Base-by-base conservation (phyloP, 2,329 filamentous ascomycete genomes). In the Talaromyces sp. region DNA sequence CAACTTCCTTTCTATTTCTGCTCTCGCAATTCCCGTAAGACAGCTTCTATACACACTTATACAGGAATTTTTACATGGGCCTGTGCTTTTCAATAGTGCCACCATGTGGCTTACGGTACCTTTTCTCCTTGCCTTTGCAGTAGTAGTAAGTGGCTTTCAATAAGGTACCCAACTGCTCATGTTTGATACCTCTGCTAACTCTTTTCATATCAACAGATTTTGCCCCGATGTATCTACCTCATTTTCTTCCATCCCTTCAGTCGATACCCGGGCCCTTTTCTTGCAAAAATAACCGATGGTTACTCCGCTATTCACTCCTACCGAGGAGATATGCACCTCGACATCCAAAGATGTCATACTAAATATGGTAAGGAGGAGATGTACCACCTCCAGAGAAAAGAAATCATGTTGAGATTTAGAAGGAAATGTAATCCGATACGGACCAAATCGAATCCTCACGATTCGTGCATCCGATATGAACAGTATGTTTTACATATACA, bases 251-350 rank as follows among this genome's bases (percentile, higher is more conserved):
- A 52, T 12, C 50, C 50, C 12, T 29, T 17, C 50, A 27, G 55
- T 26, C 48, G 43, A 27, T 61, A 61, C 19, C 61, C 61, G 2
- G 61, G 59, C 12, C 61, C 59, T 10, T 38, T 56, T 3, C 46
- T 63, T 2, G 55, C 55, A 10, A 61, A 53, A 32, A 48, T 61
- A 43, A 63, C 55, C 8, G 29, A 32, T 10, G 19, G 56, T 2
- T 26, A 55, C 27, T 31, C 52, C 2, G 59, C 61, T n/a, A 59
- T 61, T 51, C 67, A 76, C 59, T 71, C 72, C 0, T 75, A 67
- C 65, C 72, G 67, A 54, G 72, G 71, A 0, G 72, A 75, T 38
- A 64, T 72, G 12, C 74, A 77, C 51, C 11, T 72, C 1, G 70
- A 75, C 5, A 70, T 75, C n/a, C 69, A 63, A 19, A 55, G 64